Conservation (phyloP, 768 basidiomycete genomes). For the Lactarius pseudohatsudake region DNA sequence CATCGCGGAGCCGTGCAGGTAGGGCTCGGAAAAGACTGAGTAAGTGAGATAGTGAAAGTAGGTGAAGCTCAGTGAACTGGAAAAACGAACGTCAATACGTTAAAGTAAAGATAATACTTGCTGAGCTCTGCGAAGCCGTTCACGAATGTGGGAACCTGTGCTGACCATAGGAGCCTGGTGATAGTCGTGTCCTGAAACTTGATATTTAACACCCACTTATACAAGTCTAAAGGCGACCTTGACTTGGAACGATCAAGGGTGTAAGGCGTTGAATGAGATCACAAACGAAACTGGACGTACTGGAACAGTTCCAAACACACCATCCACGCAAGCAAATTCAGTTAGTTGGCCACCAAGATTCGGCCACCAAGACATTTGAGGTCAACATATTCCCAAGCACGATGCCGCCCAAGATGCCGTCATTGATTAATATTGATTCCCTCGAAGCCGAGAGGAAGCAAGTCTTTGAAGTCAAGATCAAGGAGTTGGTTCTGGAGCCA, state of each 20-base stretch:
- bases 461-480: slow-evolving; percentile 74
- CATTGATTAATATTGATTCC: slow-evolving; percentile 45
- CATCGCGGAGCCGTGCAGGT: slow-evolving; percentile 19
- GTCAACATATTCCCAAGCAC: slow-evolving; percentile 88
- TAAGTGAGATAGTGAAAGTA: slow-evolving; percentile 25
- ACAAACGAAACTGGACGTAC: slow-evolving; percentile 45
- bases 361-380: slow-evolving; percentile 39
- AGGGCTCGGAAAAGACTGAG: slow-evolving; percentile 23
- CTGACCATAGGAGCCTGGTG: slow-evolving; percentile 60
- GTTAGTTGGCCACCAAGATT: slow-evolving; percentile 61
- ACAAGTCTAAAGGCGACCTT: slow-evolving; percentile 75
- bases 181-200: slow-evolving; percentile 66
- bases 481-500: no score
- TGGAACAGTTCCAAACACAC: slow-evolving; percentile 75
- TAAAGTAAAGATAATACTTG: slow-evolving; percentile 6
- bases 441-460: slow-evolving; percentile 83
- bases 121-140: slow-evolving; percentile 34
- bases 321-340: slow-evolving; percentile 68
- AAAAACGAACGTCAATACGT: not conserved
- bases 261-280: not conserved
- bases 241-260: slow-evolving; percentile 47
- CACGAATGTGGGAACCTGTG: slow-evolving; percentile 55
- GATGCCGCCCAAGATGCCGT: slow-evolving; percentile 54
- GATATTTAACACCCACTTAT: slow-evolving; percentile 76
- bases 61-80: slow-evolving; percentile 22